Evolutionary conservation across 2,329 filamentous ascomycete species (phyloP).

Genomic region (Diatrype stigma): DNA sequence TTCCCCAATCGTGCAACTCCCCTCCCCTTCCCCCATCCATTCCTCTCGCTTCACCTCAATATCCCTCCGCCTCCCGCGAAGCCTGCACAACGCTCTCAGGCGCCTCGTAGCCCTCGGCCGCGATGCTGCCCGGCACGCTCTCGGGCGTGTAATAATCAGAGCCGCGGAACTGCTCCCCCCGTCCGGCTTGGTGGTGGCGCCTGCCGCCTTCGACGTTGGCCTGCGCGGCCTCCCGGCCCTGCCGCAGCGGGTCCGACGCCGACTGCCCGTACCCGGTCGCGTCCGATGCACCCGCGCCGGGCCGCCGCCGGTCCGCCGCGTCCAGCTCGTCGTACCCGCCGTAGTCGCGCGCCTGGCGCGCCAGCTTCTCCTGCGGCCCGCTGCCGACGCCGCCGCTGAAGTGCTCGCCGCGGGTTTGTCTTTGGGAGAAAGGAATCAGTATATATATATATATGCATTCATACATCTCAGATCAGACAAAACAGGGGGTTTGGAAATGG

Average conservation of each 20-base stretch:
- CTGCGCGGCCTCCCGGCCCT: conserved; percentile 34
- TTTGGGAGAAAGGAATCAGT: too few species aligned
- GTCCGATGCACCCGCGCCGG: conserved; percentile 8
- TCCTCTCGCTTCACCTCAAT: background rate
- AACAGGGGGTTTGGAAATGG: too few species aligned
- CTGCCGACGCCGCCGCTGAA: conserved; percentile 36
- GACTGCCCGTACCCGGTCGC: conserved; percentile 16
- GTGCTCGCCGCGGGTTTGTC: conserved; percentile 39
- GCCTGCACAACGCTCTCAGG: conserved; percentile 37
- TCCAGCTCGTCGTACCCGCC: conserved; percentile 33
- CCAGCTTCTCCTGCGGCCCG: conserved; percentile 38
- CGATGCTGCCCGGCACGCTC: conserved; percentile 37
- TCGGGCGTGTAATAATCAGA: conserved; percentile 37
- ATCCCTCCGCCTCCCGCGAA: conserved; percentile 23
- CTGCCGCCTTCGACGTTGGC: conserved; percentile 35
- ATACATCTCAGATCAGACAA: too few species aligned
- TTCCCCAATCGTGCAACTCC: background rate
- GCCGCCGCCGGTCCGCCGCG: conserved; percentile 9
- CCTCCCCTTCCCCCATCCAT: background rate
- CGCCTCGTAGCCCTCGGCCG: conserved; percentile 37
- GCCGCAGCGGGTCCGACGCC: conserved; percentile 24
- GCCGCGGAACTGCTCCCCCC: conserved; percentile 37
- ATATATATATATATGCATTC: too few species aligned
- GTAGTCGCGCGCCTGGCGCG: conserved; percentile 21
- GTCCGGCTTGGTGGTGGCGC: conserved; percentile 27